Evolutionary conservation across 257 asterid species (phyloP).

Genomic region (Hygrophila difformis): DNA sequence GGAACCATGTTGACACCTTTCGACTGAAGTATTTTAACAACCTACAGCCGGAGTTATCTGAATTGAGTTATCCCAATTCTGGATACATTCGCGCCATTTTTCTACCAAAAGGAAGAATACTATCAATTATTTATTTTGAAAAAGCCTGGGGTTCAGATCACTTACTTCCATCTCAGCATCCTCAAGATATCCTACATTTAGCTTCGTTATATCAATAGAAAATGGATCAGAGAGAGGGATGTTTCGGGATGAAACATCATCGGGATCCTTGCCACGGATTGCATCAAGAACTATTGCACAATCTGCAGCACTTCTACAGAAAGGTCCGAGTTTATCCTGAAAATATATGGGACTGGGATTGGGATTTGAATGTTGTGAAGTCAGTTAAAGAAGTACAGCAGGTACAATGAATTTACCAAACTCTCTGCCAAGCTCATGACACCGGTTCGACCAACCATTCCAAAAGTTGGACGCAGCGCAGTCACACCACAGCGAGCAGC

Average conservation of each 20-base stretch:
- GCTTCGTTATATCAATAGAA: slow-evolving; percentile 53
- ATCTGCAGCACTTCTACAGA: slow-evolving; percentile 81
- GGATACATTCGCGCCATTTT: background rate
- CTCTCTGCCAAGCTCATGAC: slow-evolving; percentile 93
- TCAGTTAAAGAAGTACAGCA: background rate
- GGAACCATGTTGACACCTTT: slow-evolving; percentile 79
- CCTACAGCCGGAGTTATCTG: slow-evolving; percentile 27
- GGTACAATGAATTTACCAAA: slow-evolving; percentile 45
- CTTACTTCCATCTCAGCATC: slow-evolving; percentile 92
- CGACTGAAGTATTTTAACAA: slow-evolving; percentile 55
- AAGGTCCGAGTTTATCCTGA: slow-evolving; percentile 92
- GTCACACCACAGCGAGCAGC: slow-evolving; percentile 89
- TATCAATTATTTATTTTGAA: too few species aligned
- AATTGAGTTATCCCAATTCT: background rate
- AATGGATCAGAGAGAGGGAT: slow-evolving; percentile 65
- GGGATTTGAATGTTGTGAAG: background rate
- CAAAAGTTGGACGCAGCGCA: too few species aligned
- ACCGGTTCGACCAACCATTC: slow-evolving; percentile 20
- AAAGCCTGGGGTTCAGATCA: slow-evolving; percentile 1
- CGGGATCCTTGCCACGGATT: slow-evolving; percentile 73
- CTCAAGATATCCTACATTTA: slow-evolving; percentile 81
- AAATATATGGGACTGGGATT: background rate
- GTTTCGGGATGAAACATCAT: slow-evolving; percentile 71
- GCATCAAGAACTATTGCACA: slow-evolving; percentile 64
- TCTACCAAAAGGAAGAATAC: background rate